phyloP scores from a whole-genome alignment of 208 protist species.

The Acanthamoeba culbertsoni region DNA sequence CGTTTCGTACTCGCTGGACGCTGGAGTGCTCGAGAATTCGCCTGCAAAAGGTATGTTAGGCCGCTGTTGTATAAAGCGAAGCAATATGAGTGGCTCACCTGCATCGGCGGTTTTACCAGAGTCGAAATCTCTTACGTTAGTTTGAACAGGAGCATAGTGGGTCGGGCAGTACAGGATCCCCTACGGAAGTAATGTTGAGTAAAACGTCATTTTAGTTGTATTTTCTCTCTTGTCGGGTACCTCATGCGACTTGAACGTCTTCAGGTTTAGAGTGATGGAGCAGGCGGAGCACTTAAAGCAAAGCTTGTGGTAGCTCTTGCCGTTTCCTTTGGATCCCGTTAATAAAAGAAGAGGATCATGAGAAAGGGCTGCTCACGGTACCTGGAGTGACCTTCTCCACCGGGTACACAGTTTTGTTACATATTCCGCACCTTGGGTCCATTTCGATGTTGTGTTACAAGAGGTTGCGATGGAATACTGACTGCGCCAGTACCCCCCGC shows the following conservation, averaged over 20 bases:
- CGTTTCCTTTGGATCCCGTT: too few relatives aligned
- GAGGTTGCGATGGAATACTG: too few relatives aligned
- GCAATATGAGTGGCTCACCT: neutral
- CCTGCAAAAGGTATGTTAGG: neutral
- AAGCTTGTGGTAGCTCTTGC: slow-evolving; percentile 59
- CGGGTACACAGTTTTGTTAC: slow-evolving; percentile 55
- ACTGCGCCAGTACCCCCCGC: too few relatives aligned
- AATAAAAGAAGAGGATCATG: too few relatives aligned
- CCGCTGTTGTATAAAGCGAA: neutral
- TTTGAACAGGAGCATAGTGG: slow-evolving; percentile 10
- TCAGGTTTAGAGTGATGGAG: slow-evolving; percentile 28
- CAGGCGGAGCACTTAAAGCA: slow-evolving; percentile 39
- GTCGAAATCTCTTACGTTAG: slow-evolving; percentile 20
- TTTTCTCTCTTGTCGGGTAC: too few relatives aligned
- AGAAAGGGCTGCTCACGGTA: too few relatives aligned
- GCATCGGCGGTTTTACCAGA: neutral
- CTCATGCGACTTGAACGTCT: slow-evolving; percentile 57
- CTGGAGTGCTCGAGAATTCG: neutral
- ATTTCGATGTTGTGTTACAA: neutral
- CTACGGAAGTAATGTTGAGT: too few relatives aligned
- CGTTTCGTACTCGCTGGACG: neutral
- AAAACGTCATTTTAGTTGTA: too few relatives aligned
- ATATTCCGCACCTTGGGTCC: slow-evolving; percentile 57
- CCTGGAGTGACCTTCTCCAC: neutral
- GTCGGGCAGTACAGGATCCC: slow-evolving; percentile 21